A percentile compares a stretch with the other conserved stretches of the same genome.
These are phyloP conservation scores for Globisporangium apiculatum DNA, from an alignment of 352 stramenopile species.

Conservation along the genomic window DNA sequence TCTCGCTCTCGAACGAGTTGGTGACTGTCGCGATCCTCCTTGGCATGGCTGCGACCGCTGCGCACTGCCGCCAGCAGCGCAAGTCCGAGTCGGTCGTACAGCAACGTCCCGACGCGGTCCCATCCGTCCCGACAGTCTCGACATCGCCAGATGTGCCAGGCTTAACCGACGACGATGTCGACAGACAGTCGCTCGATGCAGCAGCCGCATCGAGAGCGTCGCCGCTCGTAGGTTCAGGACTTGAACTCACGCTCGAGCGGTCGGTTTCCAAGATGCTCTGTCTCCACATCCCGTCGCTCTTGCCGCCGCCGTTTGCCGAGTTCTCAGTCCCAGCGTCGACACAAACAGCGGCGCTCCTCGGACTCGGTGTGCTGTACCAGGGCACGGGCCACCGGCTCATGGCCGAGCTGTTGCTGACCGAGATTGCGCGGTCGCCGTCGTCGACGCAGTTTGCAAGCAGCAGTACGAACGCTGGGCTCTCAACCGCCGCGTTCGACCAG, in stretches of 20 bases:
- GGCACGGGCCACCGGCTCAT: conserved; percentile 94
- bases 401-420: conserved; percentile 95
- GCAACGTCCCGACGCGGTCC: too few species aligned
- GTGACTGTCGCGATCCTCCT: conserved; percentile 96
- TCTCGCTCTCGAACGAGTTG: conserved; percentile 94
- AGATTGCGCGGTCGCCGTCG: conserved; percentile 90
- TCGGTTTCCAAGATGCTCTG: conserved; percentile 97
- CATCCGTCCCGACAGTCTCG: too few species aligned
- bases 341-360: conserved; percentile 93
- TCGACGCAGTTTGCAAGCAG: conserved; percentile 57
- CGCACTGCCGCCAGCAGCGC: conserved; percentile 60
- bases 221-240: conserved; percentile 27
- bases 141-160: too few species aligned
- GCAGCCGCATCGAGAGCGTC: conserved; percentile 15
- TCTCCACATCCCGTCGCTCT: conserved; percentile 95
- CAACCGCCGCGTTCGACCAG: conserved; percentile 71
- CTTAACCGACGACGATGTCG: conserved; percentile 13
- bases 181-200: not conserved
- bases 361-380: conserved; percentile 95
- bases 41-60: conserved; percentile 93
- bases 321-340: conserved; percentile 94
- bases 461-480: conserved; percentile 33
- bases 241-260: conserved; percentile 70
- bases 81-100: too few species aligned
- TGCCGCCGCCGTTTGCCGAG: conserved; percentile 91